Evolutionary conservation across 768 basidiomycete genomes (phyloP), one percentile per base, ranked within the genome.

Genomic region (Termitomyces sp.): DNA sequence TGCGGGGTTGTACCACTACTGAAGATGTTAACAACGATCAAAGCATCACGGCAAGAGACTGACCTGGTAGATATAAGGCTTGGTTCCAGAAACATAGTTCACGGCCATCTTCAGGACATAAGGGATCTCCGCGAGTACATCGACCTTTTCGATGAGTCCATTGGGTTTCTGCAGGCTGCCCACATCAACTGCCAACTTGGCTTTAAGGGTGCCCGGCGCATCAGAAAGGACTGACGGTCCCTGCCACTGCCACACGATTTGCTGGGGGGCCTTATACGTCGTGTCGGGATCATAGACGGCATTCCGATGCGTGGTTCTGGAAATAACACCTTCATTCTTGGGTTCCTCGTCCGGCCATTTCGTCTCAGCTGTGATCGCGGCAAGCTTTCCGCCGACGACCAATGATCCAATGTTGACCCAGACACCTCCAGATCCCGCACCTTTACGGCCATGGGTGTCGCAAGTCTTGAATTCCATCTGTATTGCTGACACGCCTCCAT

Each of bases 401-500:
- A 97, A 67, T 32, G 84, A 83, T 22, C 97, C 97, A 28, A 99
- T 71, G 69, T 90, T 98, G 58, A 93, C 85, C 44, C 75, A 77
- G n/a, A 88, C 90, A 38, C 85, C 84, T 2, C 94, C 94, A 2
- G 90, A 90, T 19, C 89, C 90, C 5, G 81, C 58, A 17, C 92
- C 93, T 57, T 83, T 80, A 60, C 81, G 83, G 6, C 96, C 96
- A 67, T 96, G 83, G 17, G 78, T 74, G 46, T 87, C 80, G 2
- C 80, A 82, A 2, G 96, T 98, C 60, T 84, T 92, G 62, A 97
- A 93, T 68, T 98, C 97, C 96, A 98, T 98, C 74, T 91, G 88
- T 37, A 97, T 76, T 10, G 93, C 92, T 51, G 92, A 85, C 8
- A 92, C 87, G 8, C 88, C 88, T 17, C 82, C 85, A 47, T 83